These are phyloP conservation scores for Jimgerdemannia lactiflua DNA, from an alignment of 192 early-diverging fungal genomes.

Conservation along the genomic window DNA sequence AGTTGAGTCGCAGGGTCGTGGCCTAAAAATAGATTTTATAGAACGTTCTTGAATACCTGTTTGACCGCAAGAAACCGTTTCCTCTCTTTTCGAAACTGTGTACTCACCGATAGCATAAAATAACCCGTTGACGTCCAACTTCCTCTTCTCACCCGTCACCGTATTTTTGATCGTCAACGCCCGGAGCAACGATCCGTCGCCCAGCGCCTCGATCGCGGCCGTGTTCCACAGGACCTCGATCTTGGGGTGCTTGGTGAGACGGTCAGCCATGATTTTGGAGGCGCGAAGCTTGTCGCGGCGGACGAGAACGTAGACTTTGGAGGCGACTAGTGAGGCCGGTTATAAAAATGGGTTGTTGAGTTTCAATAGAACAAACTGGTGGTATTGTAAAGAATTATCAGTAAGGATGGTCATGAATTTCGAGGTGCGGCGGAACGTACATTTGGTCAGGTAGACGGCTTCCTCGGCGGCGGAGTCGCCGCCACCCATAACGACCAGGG, in stretches of 20 bases:
- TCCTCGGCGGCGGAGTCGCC: slow-evolving; percentile 98
- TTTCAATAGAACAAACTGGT: slow-evolving; percentile 5
- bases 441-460: slow-evolving; percentile 95
- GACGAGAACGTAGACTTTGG: slow-evolving; percentile 91
- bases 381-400: too few species aligned
- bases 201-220: slow-evolving; percentile 80
- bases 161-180: slow-evolving; percentile 77
- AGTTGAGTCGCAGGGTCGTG: slow-evolving; percentile 85
- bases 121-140: slow-evolving; percentile 82
- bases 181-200: slow-evolving; percentile 76
- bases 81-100: too few species aligned
- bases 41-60: too few species aligned
- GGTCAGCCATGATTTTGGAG: slow-evolving; percentile 95
- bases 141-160: slow-evolving; percentile 62
- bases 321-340: slow-evolving; percentile 42
- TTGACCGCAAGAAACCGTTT: too few species aligned
- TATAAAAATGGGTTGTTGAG: not conserved
- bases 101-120: slow-evolving; percentile 89
- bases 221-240: slow-evolving; percentile 92
- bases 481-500: slow-evolving; percentile 93
- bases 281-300: slow-evolving; percentile 96
- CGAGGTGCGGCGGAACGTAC: slow-evolving; percentile 22
- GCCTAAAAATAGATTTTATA: slow-evolving; percentile 19
- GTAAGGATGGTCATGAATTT: too few species aligned
- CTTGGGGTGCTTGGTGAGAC: slow-evolving; percentile 83